These are phyloP conservation scores for Ganoderma lingzhi DNA, from an alignment of 1,284 basidiomycete genomes.

Conservation along the genomic window DNA sequence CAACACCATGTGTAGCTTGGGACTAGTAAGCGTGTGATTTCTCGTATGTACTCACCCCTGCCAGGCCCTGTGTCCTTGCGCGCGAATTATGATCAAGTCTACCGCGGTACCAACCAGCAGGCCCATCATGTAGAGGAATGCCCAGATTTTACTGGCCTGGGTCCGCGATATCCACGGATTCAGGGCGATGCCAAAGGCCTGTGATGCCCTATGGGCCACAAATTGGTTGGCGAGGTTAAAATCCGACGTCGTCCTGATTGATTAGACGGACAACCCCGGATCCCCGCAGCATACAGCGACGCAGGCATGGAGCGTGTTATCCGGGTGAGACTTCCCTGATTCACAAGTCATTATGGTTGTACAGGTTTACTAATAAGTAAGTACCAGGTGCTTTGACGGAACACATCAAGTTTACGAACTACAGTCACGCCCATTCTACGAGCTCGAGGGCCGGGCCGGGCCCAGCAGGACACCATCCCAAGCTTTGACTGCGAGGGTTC, in stretches of 20 bases:
- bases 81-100: background rate
- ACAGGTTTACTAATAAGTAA: too few relatives aligned
- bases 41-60: too few relatives aligned
- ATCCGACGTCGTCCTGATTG: background rate
- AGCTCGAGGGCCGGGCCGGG: too few relatives aligned
- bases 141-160: background rate
- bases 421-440: too few relatives aligned
- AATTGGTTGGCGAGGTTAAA: constrained; percentile 1
- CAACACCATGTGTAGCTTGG: too few relatives aligned
- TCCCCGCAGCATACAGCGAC: background rate
- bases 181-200: background rate
- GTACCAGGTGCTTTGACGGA: too few relatives aligned
- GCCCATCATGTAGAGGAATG: background rate
- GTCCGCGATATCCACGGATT: background rate
- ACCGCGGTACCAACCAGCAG: background rate
- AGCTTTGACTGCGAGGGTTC: background rate
- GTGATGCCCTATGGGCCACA: background rate
- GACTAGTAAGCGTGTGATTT: too few relatives aligned
- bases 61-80: too few relatives aligned
- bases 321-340: background rate
- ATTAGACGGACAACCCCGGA: background rate
- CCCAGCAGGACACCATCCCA: too few relatives aligned
- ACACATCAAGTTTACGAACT: too few relatives aligned
- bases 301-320: background rate
- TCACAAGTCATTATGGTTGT: background rate